phyloP scores from a whole-genome alignment of 257 asterid genomes.

The Thymus mandschuricus region DNA sequence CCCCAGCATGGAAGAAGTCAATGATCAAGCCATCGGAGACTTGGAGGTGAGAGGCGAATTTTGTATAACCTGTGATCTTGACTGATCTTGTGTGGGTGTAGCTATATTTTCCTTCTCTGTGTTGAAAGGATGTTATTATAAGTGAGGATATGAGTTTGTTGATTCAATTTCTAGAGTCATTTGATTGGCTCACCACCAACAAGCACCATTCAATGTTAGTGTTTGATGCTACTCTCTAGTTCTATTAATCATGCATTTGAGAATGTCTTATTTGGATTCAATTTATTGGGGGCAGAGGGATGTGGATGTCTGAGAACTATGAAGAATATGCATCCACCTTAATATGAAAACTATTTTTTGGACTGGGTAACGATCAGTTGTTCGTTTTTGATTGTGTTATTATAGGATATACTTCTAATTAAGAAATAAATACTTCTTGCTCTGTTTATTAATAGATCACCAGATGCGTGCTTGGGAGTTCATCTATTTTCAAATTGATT shows the following conservation, averaged over 20 bases:
- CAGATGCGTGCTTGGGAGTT: constrained; percentile 1
- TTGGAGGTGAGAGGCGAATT: constrained; percentile 65
- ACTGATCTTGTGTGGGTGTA: constrained; percentile 20
- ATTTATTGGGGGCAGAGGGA: too few relatives aligned
- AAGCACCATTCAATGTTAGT: too few relatives aligned
- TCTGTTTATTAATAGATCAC: neutral
- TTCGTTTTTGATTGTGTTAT: neutral
- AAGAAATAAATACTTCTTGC: neutral
- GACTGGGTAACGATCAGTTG: neutral
- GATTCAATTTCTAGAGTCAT: neutral
- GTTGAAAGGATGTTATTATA: constrained; percentile 9
- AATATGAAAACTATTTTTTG: too few relatives aligned
- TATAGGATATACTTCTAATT: neutral
- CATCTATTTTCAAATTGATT: constrained; percentile 21
- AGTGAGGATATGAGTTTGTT: neutral
- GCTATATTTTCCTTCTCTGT: constrained; percentile 17
- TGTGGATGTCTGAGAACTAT: too few relatives aligned
- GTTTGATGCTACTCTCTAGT: too few relatives aligned
- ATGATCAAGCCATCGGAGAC: constrained; percentile 87
- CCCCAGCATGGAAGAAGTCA: constrained; percentile 66
- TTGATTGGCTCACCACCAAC: constrained; percentile 1
- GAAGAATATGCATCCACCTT: too few relatives aligned
- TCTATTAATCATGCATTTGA: too few relatives aligned
- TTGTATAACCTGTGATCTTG: constrained; percentile 13
- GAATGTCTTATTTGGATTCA: too few relatives aligned